These are phyloP conservation scores for Spizellomyces sp. DNA, from an alignment of 192 early-diverging fungal genomes.

Conservation along the genomic window DNA sequence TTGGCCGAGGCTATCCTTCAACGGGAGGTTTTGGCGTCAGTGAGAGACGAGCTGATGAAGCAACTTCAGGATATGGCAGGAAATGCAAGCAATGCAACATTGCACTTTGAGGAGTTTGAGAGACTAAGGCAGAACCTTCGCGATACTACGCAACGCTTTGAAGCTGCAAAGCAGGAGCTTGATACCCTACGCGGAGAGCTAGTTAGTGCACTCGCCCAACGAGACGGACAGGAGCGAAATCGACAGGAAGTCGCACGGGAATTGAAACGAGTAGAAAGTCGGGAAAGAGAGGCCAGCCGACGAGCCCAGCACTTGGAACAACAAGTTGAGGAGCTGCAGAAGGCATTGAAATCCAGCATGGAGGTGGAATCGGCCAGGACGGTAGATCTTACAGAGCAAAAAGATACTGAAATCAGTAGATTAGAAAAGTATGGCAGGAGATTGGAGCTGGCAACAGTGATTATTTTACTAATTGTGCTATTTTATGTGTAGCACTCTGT, in stretches of 20 bases:
- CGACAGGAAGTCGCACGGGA: conserved; percentile 11
- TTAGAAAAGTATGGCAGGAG: background rate
- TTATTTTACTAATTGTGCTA: no score
- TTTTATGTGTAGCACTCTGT: background rate
- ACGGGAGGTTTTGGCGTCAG: conserved; percentile 8
- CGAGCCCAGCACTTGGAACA: background rate
- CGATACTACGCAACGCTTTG: background rate
- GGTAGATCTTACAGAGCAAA: background rate
- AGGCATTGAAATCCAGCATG: background rate
- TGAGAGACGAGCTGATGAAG: conserved; percentile 22
- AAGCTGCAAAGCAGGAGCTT: background rate
- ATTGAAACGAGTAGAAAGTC: conserved; percentile 1
- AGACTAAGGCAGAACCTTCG: background rate
- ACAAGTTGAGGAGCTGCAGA: conserved; percentile 12
- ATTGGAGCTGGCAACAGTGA: no score
- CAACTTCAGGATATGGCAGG: background rate
- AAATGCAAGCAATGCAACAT: background rate
- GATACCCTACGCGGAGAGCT: background rate
- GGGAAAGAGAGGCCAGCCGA: background rate
- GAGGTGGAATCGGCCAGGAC: background rate
- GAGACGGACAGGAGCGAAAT: conserved; percentile 1
- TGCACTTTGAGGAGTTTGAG: background rate
- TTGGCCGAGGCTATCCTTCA: conserved; percentile 4
- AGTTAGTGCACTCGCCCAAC: background rate
- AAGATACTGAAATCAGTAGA: background rate